Evolutionary conservation across 768 basidiomycete species (phyloP).

Genomic region (Rhodotorula kratochvilovae): DNA sequence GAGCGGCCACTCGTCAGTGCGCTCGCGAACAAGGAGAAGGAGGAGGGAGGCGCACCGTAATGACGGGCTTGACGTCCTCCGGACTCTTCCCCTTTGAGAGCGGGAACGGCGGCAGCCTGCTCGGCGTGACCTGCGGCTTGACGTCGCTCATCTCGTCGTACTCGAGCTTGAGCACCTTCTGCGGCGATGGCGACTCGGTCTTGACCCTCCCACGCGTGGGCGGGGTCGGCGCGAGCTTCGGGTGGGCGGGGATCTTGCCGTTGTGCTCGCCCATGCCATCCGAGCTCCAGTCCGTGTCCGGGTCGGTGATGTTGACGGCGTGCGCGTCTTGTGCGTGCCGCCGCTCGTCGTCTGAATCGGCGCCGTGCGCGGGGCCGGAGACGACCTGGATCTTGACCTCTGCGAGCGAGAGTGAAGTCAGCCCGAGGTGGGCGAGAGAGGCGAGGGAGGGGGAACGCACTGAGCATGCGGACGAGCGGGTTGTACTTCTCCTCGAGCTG

Average conservation of each 20-base stretch:
- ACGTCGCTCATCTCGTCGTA: slow-evolving; percentile 2
- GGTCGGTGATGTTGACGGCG: neutral
- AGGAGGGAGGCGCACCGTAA: neutral
- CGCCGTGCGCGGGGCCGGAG: neutral
- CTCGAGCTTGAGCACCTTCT: neutral
- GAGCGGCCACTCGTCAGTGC: neutral
- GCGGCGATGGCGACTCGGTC: neutral
- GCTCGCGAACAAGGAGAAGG: neutral
- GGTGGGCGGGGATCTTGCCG: neutral
- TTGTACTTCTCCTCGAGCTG: slow-evolving; percentile 13
- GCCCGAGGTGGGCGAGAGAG: neutral
- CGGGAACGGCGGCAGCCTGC: neutral
- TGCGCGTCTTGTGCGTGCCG: neutral
- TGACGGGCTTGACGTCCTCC: slow-evolving; percentile 4
- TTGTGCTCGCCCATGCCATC: slow-evolving; percentile 18
- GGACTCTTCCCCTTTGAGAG: neutral
- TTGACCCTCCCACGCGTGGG: neutral
- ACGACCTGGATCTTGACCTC: slow-evolving; percentile 22
- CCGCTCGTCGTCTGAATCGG: neutral
- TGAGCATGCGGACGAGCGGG: slow-evolving; percentile 25
- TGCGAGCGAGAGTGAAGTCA: neutral
- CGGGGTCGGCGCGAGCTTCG: neutral
- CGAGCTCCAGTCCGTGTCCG: slow-evolving; percentile 10
- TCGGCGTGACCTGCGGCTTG: slow-evolving; percentile 2
- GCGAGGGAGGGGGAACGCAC: neutral